Conservation (phyloP, 2,329 filamentous ascomycete species). For the Arthrobotrys entomopaga region DNA sequence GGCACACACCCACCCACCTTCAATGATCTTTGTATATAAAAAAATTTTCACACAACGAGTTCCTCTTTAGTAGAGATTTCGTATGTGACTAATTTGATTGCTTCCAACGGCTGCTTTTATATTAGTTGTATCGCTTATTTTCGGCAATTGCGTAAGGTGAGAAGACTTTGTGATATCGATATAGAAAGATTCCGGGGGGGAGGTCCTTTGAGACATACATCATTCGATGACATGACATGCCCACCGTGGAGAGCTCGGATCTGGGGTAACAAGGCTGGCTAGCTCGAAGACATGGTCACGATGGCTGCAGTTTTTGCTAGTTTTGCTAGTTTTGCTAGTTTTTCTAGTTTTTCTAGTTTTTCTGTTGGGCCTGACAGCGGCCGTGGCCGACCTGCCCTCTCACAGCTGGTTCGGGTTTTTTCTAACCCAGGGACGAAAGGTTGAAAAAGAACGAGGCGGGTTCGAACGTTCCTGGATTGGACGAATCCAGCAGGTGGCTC, state of each 20-base stretch:
- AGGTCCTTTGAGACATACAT: constrained; percentile 19
- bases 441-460: constrained; percentile 35
- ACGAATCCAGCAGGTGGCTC: constrained; percentile 47
- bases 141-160: constrained; percentile 55
- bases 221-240: too few species aligned
- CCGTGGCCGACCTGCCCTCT: constrained; percentile 9
- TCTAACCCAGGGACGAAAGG: constrained; percentile 36
- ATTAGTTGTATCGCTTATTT: constrained; percentile 52
- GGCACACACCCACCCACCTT: constrained; percentile 37
- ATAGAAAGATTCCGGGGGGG: constrained; percentile 6
- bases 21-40: constrained; percentile 34
- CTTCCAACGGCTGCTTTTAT: constrained; percentile 48
- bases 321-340: background rate
- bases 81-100: constrained; percentile 47
- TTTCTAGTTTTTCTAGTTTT: background rate
- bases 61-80: constrained; percentile 22
- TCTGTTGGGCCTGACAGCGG: constrained; percentile 23
- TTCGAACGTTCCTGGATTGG: constrained; percentile 30
- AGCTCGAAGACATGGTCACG: constrained; percentile 32
- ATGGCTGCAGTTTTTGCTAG: constrained; percentile 10
- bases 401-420: background rate
- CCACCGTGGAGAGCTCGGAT: constrained; percentile 49
- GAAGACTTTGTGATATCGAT: constrained; percentile 33
- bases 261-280: constrained; percentile 52
- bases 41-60: constrained; percentile 36